phyloP scores from a whole-genome alignment of 2,329 filamentous ascomycete species.

The Penicillium sp. region DNA sequence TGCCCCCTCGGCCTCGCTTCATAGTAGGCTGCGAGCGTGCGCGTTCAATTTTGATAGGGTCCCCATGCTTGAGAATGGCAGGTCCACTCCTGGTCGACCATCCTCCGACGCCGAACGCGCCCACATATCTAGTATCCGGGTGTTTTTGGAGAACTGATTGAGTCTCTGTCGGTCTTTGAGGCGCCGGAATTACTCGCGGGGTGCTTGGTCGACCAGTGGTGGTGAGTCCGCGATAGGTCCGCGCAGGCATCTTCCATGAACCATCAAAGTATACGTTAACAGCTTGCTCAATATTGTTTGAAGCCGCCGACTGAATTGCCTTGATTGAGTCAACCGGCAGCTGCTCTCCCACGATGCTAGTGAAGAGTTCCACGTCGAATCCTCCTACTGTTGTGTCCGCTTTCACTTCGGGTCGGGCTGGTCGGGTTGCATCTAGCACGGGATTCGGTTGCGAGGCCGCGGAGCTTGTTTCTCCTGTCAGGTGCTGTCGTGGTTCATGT shows the following conservation, averaged over 20 bases:
- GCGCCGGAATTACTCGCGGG: constrained; percentile 5
- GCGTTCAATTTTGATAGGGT: constrained; percentile 82
- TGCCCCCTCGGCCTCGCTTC: constrained; percentile 50
- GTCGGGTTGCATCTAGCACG: not conserved
- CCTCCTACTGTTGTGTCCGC: constrained; percentile 18
- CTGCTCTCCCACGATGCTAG: constrained; percentile 58
- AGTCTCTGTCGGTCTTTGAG: not conserved
- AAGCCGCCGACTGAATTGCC: constrained; percentile 52
- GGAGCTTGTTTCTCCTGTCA: not conserved
- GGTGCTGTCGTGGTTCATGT: not conserved
- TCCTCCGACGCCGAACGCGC: constrained; percentile 85
- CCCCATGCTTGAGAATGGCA: constrained; percentile 75
- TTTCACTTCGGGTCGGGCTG: not conserved
- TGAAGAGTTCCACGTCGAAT: constrained; percentile 59
- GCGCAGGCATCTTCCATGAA: constrained; percentile 53
- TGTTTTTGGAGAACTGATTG: constrained; percentile 23
- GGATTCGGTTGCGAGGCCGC: not conserved
- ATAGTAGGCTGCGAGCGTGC: constrained; percentile 68
- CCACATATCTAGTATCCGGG: constrained; percentile 72
- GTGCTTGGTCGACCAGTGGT: constrained; percentile 13
- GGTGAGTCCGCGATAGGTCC: constrained; percentile 4
- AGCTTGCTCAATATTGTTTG: constrained; percentile 58
- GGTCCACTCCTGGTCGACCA: constrained; percentile 88
- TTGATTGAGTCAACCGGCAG: constrained; percentile 48
- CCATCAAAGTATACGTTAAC: constrained; percentile 67